Evolutionary conservation across 805 yeast species (phyloP), one percentile per base, ranked within the genome.

Genomic region (Suhomyces sp.): DNA sequence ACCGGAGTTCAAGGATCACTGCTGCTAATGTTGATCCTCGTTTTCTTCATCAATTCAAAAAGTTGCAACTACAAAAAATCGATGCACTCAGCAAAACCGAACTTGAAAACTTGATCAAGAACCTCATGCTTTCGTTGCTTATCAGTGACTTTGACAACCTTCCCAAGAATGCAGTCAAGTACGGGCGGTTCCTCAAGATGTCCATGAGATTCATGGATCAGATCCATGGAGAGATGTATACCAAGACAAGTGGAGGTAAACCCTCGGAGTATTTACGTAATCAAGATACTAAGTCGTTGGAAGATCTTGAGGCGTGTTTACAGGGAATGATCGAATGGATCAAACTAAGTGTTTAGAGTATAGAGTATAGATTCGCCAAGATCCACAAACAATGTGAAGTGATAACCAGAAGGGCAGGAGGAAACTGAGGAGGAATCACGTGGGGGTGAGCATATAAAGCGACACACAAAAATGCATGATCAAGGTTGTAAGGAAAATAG

Each of bases 111-210:
- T 26, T 58, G 19, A 44, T 65, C 39, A 66, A 66, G 32, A 54
- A 56, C 38, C 34, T 65, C 9, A 54, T 66, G 61, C 52, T 63
- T 11, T 52, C 60, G 24, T 44, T 68, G 24, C 50, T 62, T 23
- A 53, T 64, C 13, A 50, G 63, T 19, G 57, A 58, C 36, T 55
- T 51, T 29, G 58, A 51, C 33, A 47, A 53, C 28, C 45, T 63
- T 6, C 63, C 65, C 10, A 27, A 32, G 4, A 53, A 54, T 26
- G 38, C 59, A 4, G 48, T 48, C 19, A 54, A 54, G 35, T 49
- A 56, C 26, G 64, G 64, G 4, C 46, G 46, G 13, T 60, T 51
- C 39, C 35, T 65, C 23, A 42, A 50, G 18, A 19, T 54, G 13
- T 40, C 61, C 3, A 36, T 45, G 19, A 29, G 38, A 12, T 68